Evolutionary conservation across 345 rosid genomes (phyloP).

Genomic region (Cochlearia excelsa): DNA sequence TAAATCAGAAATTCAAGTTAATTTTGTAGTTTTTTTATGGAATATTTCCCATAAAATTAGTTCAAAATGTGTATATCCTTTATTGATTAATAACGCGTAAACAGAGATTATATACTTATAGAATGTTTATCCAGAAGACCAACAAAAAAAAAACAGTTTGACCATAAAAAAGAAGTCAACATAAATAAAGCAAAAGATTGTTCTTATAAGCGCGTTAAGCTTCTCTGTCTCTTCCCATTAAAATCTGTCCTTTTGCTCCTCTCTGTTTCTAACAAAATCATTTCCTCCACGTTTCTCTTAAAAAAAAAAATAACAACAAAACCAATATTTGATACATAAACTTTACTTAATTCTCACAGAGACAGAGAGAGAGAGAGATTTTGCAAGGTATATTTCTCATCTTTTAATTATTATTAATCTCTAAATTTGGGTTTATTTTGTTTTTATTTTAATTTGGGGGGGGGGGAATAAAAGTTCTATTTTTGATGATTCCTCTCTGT

Average conservation of each 20-base stretch:
- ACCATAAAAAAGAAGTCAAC: too few species aligned
- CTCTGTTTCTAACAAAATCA: slow-evolving; percentile 23
- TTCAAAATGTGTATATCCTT: too few species aligned
- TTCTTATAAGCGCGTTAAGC: slow-evolving; percentile 29
- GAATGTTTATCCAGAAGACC: too few species aligned
- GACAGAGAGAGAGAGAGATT: slow-evolving; percentile 17
- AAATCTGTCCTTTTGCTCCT: slow-evolving; percentile 28
- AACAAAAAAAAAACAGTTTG: too few species aligned
- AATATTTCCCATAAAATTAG: too few species aligned
- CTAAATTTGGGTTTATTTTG: slow-evolving; percentile 22
- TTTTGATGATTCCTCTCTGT: slow-evolving; percentile 34
- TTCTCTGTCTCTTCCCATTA: slow-evolving; percentile 35
- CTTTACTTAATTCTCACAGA: too few species aligned
- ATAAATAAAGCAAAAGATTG: too few species aligned
- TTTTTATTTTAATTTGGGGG: neutral
- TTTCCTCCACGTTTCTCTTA: slow-evolving; percentile 21
- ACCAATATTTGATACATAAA: neutral
- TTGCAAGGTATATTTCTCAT: slow-evolving; percentile 34
- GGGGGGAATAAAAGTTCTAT: slow-evolving; percentile 12
- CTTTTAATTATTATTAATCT: slow-evolving; percentile 11
- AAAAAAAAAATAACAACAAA: slow-evolving; percentile 7
- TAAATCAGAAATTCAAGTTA: too few species aligned
- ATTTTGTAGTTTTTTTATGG: too few species aligned
- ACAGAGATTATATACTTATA: too few species aligned
- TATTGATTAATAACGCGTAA: too few species aligned